phyloP scores from a whole-genome alignment of 495 filamentous ascomycete genomes.

The Neurospora tetraspora region DNA sequence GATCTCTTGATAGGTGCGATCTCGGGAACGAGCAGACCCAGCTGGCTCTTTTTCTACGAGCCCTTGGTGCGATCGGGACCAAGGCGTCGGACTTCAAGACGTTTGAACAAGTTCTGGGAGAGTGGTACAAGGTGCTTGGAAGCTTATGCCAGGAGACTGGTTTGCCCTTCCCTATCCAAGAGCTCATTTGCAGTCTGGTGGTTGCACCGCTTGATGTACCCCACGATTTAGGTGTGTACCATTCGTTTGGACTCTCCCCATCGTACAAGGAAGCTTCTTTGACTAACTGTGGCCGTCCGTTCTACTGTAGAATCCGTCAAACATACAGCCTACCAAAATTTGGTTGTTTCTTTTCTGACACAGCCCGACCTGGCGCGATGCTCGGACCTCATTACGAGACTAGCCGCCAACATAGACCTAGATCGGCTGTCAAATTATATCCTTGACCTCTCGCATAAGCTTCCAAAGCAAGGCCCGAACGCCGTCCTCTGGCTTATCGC shows the following conservation, averaged over 20 bases:
- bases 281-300: neutral
- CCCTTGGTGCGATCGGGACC: slow-evolving; percentile 6
- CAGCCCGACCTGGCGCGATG: slow-evolving; percentile 13
- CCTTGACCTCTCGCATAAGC: neutral
- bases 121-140: slow-evolving; percentile 16
- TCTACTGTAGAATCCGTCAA: slow-evolving; percentile 5
- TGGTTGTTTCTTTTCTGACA: slow-evolving; percentile 30
- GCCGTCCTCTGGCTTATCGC: slow-evolving; percentile 64
- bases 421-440: slow-evolving; percentile 20
- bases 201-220: slow-evolving; percentile 10
- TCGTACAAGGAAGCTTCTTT: neutral
- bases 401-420: slow-evolving; percentile 12
- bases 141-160: slow-evolving; percentile 12
- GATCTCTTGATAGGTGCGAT: slow-evolving; percentile 4
- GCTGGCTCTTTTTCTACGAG: slow-evolving; percentile 6
- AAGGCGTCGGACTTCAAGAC: slow-evolving; percentile 4
- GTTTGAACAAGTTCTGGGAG: slow-evolving; percentile 6
- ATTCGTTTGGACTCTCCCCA: neutral
- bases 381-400: slow-evolving; percentile 9
- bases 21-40: neutral
- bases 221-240: slow-evolving; percentile 11
- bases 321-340: slow-evolving; percentile 22
- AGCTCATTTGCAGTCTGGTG: slow-evolving; percentile 7
- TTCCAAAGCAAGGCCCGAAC: slow-evolving; percentile 4
- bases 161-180: neutral